These are phyloP conservation scores for Gymnopilus junonius DNA, from an alignment of 768 basidiomycete species.

Conservation along the genomic window DNA sequence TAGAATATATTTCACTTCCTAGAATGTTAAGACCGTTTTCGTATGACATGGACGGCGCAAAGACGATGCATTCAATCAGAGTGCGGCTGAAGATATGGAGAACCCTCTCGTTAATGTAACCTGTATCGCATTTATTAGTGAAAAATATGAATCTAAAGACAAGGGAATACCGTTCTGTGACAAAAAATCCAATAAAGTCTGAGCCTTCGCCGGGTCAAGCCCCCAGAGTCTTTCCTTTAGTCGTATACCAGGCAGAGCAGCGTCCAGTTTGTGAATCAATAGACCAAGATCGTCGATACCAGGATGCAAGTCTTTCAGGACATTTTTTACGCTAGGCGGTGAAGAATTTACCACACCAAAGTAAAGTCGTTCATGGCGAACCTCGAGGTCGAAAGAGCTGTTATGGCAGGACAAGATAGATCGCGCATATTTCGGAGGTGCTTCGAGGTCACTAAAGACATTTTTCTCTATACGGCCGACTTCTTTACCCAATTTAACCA, in stretches of 20 bases:
- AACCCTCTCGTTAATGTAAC: slow-evolving; percentile 49
- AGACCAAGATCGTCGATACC: slow-evolving; percentile 29
- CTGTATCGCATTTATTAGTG: slow-evolving; percentile 29
- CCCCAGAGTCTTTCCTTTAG: slow-evolving; percentile 44
- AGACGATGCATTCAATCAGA: slow-evolving; percentile 45
- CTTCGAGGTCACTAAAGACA: slow-evolving; percentile 48
- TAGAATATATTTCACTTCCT: slow-evolving; percentile 44
- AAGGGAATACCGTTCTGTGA: slow-evolving; percentile 34
- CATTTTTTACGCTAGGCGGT: not conserved
- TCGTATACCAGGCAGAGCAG: slow-evolving; percentile 51
- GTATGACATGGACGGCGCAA: slow-evolving; percentile 50
- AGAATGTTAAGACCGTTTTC: slow-evolving; percentile 56
- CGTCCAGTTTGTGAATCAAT: slow-evolving; percentile 44
- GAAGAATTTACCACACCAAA: slow-evolving; percentile 23
- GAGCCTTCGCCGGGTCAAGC: slow-evolving; percentile 38
- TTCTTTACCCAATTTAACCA: not conserved
- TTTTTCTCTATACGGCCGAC: slow-evolving; percentile 26
- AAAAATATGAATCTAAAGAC: not conserved
- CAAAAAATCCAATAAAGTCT: slow-evolving; percentile 46
- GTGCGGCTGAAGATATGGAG: slow-evolving; percentile 50
- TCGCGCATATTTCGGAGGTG: slow-evolving; percentile 45
- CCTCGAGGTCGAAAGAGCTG: slow-evolving; percentile 48
- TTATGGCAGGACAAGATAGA: slow-evolving; percentile 48
- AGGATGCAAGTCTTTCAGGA: not conserved
- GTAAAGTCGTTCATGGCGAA: slow-evolving; percentile 39